Base-by-base conservation (phyloP, 345 rosid genomes). In the Acer campestre region DNA sequence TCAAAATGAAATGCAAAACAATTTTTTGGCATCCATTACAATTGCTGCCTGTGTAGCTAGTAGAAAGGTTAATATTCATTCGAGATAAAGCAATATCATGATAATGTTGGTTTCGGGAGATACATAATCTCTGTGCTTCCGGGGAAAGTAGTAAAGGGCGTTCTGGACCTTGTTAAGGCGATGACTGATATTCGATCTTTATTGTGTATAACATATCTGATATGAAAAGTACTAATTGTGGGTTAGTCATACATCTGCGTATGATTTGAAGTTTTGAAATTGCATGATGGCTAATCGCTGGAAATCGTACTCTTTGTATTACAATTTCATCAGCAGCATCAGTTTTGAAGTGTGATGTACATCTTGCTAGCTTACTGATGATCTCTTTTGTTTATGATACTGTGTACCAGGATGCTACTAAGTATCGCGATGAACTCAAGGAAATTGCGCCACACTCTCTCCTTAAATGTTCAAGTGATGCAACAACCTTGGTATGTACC, bases 401-500 rank as follows among this genome's bases (percentile, higher is more conserved):
- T 72, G 49, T 77, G 62, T 82, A 29, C 46, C 87, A 92, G 93
- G 93, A 92, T 77, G 96, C 96, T 11, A 89, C 89, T 55, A 86
- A 70, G 55, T 84, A 83, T 62, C 89, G 89, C 0, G 79, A 90
- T 8, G 85, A 89, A 84, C 85, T 92, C 31, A 85, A 84, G 74
- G 88, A 89, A 81, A 89, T 89, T 75, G 91, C 90, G 2, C 94
- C 94, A 8, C 83, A 88, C 49, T 83, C 88, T 46, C 90, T 90
- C 70, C 70, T 90, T 73, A 92, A 85, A 80, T 89, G 93, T 78
- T 83, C 90, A 40, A 92, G 93, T 53, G 94, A 90, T 78, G 92
- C 97, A 51, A 88, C 94, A 38, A 89, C 97, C 56, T 79, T 82
- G 94, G 97, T 92, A 89, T 61, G 90, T 88, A 20, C 18, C 42